Evolutionary conservation across 2,329 filamentous ascomycete species (phyloP).

Genomic region (Monilinia fructigena): DNA sequence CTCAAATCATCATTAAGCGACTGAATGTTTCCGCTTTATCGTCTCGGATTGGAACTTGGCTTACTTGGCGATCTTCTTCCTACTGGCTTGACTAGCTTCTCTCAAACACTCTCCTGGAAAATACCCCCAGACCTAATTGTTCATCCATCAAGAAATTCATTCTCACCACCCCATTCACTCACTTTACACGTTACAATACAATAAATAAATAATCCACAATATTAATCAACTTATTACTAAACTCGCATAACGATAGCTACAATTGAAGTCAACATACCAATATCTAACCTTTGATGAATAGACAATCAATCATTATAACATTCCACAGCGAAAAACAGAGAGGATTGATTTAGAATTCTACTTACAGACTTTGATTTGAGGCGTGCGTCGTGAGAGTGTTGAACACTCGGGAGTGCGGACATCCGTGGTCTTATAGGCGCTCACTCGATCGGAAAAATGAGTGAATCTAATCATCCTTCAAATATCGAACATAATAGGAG

Average conservation of each 20-base stretch:
- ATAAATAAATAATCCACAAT: neutral
- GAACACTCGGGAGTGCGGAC: slow-evolving; percentile 23
- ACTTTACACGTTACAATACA: neutral
- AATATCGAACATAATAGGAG: slow-evolving; percentile 45
- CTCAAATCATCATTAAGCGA: neutral
- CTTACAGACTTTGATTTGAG: slow-evolving; percentile 11
- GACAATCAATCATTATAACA: slow-evolving; percentile 11
- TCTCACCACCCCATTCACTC: slow-evolving; percentile 3
- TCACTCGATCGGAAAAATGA: slow-evolving; percentile 26
- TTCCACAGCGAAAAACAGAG: neutral
- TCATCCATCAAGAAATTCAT: neutral
- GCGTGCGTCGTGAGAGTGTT: slow-evolving; percentile 15
- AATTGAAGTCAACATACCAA: neutral
- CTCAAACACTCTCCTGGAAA: slow-evolving; percentile 19
- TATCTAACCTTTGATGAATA: slow-evolving; percentile 5
- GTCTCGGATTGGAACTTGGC: slow-evolving; percentile 17
- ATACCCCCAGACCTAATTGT: neutral
- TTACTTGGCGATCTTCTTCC: slow-evolving; percentile 13
- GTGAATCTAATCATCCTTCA: slow-evolving; percentile 28
- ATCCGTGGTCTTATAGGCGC: slow-evolving; percentile 10
- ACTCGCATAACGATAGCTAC: slow-evolving; percentile 1
- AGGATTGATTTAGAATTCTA: neutral
- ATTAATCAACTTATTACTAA: neutral
- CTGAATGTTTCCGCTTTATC: neutral
- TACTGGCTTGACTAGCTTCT: slow-evolving; percentile 9